Evolutionary conservation across 73 alveolate species (phyloP), one percentile per base, ranked within the genome.

Genomic region (Paramecium caudatum): DNA sequence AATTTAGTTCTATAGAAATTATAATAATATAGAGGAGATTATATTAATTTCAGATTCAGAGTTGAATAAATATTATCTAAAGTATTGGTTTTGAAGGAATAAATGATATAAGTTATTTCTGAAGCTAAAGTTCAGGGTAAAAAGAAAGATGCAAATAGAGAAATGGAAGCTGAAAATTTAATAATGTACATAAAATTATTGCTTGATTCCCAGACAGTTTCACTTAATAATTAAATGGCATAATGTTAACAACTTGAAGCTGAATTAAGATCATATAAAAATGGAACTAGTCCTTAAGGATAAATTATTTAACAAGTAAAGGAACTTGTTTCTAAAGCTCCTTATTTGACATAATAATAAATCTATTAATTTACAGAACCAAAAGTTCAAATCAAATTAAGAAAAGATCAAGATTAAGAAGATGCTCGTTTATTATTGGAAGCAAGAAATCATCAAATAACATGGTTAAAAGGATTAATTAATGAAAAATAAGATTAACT

Each of bases 331-430:
- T 23, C 23, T 2, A 55, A 55, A 21, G 21, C 80, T 23, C 80
- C 46, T 2, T 55, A 27, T 23, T 55, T 55, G 12, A 23, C 80
- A 4, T 55, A 55, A 55, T 23, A 16, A 55, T 55, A 55, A 55
- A 55, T 55, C 23, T 55, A 55, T 1, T 7, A 21, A 55, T 55
- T 55, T 55, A 27, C 80, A 55, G 80, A 55, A 55, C 80, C 46
- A 19, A 55, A 55, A 10, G 80, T 55, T 23, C 30, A 37, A 5
- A 55, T 55, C 12, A 68, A 68, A 32, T 36, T 68, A 27, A 32
- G 84, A 68, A 68, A 68, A 15, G 61, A 68, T 68, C 34, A 68
- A 9, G 84, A 68, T 68, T 15, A 68, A 33, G 84, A 68, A 33
- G 84, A 68, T 68, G 84, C 84, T 21, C 25, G 50, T 17, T 7